phyloP scores from a whole-genome alignment of 2,329 filamentous ascomycete genomes.

The Cladophialophora yegresii region DNA sequence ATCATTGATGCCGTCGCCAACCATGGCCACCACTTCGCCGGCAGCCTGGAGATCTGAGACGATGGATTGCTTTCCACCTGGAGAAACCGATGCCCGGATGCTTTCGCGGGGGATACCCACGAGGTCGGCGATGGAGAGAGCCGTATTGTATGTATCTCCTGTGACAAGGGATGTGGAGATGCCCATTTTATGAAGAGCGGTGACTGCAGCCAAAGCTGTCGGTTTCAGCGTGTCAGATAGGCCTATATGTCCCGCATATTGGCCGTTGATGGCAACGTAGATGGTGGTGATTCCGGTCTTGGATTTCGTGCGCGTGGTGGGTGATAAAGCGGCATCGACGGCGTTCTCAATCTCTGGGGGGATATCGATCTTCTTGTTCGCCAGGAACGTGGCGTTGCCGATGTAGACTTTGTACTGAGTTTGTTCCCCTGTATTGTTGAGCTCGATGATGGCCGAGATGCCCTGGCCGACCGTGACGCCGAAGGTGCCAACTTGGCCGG shows the following conservation, averaged over 20 bases:
- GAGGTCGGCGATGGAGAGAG: slow-evolving; percentile 75
- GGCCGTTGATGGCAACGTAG: slow-evolving; percentile 81
- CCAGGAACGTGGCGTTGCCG: slow-evolving; percentile 78
- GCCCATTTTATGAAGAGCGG: slow-evolving; percentile 79
- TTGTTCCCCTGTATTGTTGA: slow-evolving; percentile 67
- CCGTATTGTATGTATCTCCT: slow-evolving; percentile 83
- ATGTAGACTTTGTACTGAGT: slow-evolving; percentile 75
- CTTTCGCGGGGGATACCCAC: slow-evolving; percentile 77
- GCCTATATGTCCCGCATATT: slow-evolving; percentile 78
- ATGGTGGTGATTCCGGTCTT: slow-evolving; percentile 80
- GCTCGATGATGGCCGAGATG: slow-evolving; percentile 69
- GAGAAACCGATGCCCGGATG: slow-evolving; percentile 84
- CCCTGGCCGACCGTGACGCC: slow-evolving; percentile 80
- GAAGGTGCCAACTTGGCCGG: slow-evolving; percentile 85
- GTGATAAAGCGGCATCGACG: slow-evolving; percentile 34
- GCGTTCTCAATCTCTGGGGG: slow-evolving; percentile 46
- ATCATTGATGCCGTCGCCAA: slow-evolving; percentile 98
- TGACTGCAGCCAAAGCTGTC: slow-evolving; percentile 75
- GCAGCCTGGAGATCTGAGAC: slow-evolving; percentile 72
- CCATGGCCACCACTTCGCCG: slow-evolving; percentile 87
- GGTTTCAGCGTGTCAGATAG: slow-evolving; percentile 91
- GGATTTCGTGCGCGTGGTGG: slow-evolving; percentile 35
- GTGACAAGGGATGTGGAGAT: slow-evolving; percentile 90
- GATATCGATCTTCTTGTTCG: slow-evolving; percentile 64
- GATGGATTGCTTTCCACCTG: slow-evolving; percentile 87